Conservation (phyloP, 2,329 filamentous ascomycete genomes). For the Acarospora socialis region DNA sequence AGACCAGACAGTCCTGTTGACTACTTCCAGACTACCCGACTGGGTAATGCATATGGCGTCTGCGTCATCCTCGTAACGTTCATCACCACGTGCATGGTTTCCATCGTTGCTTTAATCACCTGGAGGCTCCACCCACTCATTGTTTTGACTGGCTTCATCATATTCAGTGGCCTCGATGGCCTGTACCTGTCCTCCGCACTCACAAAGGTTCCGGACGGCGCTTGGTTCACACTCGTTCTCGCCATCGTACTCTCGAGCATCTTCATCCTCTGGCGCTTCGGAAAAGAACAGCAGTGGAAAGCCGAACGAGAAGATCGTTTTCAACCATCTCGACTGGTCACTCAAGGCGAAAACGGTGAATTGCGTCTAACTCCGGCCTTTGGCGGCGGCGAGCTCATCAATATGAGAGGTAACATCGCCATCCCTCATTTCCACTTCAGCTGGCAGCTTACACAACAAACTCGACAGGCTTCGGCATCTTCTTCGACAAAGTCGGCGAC, state of each 20-base stretch:
- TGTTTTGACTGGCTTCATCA: slow-evolving; percentile 48
- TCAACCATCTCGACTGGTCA: slow-evolving; percentile 32
- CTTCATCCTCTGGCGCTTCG: slow-evolving; percentile 64
- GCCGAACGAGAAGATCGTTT: slow-evolving; percentile 51
- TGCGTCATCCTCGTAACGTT: slow-evolving; percentile 72
- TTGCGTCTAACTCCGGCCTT: slow-evolving; percentile 27
- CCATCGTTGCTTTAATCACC: slow-evolving; percentile 55
- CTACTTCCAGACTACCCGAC: slow-evolving; percentile 40
- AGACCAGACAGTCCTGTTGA: slow-evolving; percentile 8
- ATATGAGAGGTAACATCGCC: too few relatives aligned
- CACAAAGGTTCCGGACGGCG: slow-evolving; percentile 59
- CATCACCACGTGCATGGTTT: slow-evolving; percentile 61
- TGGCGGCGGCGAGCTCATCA: slow-evolving; percentile 27
- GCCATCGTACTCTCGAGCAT: slow-evolving; percentile 46
- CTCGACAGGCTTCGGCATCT: slow-evolving; percentile 57
- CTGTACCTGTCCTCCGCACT: slow-evolving; percentile 56
- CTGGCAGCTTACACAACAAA: too few relatives aligned
- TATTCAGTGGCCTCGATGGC: slow-evolving; percentile 53
- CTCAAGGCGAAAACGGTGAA: slow-evolving; percentile 19
- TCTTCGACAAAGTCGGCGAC: slow-evolving; percentile 63
- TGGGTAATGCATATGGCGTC: slow-evolving; percentile 64
- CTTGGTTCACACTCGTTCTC: slow-evolving; percentile 62
- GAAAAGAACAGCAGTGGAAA: slow-evolving; percentile 63
- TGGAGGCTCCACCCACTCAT: slow-evolving; percentile 49
- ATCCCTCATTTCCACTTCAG: too few relatives aligned